phyloP scores from a whole-genome alignment of 2,329 filamentous ascomycete genomes.

The Emericellopsis atlantica region DNA sequence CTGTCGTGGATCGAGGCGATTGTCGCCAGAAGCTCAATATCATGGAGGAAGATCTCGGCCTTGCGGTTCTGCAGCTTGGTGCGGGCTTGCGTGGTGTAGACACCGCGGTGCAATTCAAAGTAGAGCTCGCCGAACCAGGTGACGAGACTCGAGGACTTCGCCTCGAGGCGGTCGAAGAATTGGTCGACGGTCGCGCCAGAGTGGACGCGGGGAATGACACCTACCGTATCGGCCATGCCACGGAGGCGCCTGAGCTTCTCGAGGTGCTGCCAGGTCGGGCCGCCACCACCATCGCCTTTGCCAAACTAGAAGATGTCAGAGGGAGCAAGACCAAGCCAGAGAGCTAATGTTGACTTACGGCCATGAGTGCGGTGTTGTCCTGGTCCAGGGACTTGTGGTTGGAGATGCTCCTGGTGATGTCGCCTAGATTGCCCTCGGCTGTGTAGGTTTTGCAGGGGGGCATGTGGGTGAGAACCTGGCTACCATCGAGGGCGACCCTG shows the following conservation, averaged over 20 bases:
- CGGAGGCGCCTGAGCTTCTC: conserved; percentile 91
- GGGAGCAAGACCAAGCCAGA: neutral
- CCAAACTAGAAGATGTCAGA: conserved; percentile 53
- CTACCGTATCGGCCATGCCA: conserved; percentile 77
- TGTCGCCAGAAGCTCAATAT: conserved; percentile 80
- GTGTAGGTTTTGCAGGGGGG: conserved; percentile 92
- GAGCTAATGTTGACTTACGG: neutral
- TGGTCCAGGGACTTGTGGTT: conserved; percentile 95
- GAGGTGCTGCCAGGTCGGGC: conserved; percentile 84
- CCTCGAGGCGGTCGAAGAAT: conserved; percentile 78
- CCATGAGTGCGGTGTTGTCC: conserved; percentile 73
- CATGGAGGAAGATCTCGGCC: conserved; percentile 72
- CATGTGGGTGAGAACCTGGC: conserved; percentile 97
- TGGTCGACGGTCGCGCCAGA: conserved; percentile 86
- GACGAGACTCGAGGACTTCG: conserved; percentile 65
- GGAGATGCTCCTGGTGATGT: conserved; percentile 76
- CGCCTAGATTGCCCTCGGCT: conserved; percentile 85
- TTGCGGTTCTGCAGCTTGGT: conserved; percentile 92
- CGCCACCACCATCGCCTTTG: conserved; percentile 91
- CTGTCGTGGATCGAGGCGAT: conserved; percentile 63
- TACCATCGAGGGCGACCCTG: conserved; percentile 79
- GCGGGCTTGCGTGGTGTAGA: conserved; percentile 94
- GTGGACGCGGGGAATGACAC: conserved; percentile 68
- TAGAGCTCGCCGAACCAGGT: conserved; percentile 99
- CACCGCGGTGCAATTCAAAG: conserved; percentile 92